phyloP scores from a whole-genome alignment of 192 early-diverging fungal species.

The Cladochytrium replicatum region DNA sequence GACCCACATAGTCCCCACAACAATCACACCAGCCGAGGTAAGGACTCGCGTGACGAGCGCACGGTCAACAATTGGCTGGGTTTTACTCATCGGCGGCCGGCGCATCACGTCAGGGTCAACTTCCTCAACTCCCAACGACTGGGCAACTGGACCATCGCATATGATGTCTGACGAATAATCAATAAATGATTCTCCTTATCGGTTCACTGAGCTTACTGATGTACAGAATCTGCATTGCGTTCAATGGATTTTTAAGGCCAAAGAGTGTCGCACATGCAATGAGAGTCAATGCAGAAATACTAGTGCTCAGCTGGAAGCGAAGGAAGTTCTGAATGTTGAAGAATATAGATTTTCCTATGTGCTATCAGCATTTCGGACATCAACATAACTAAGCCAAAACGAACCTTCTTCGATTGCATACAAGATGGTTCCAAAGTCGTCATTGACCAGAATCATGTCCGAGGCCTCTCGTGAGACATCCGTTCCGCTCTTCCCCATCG shows the following conservation, averaged over 20 bases:
- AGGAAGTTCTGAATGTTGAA: conserved; percentile 97
- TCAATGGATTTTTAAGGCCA: conserved; percentile 82
- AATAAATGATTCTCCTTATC: conserved; percentile 4
- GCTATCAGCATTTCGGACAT: background rate
- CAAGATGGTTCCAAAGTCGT: conserved; percentile 82
- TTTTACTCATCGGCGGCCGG: conserved; percentile 65
- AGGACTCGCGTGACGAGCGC: conserved; percentile 63
- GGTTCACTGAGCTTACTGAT: conserved; percentile 61
- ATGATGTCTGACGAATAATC: conserved; percentile 89
- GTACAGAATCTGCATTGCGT: conserved; percentile 98
- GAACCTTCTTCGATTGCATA: conserved; percentile 90
- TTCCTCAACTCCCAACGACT: conserved; percentile 91
- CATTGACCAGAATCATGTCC: conserved; percentile 94
- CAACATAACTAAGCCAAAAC: background rate
- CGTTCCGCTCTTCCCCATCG: conserved; percentile 91
- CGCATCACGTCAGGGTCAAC: conserved; percentile 88
- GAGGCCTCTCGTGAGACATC: conserved; percentile 96
- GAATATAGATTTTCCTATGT: conserved; percentile 82
- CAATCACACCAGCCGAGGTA: conserved; percentile 69
- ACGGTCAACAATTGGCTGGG: conserved; percentile 70
- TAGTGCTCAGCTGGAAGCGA: conserved; percentile 91
- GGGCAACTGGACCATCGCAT: conserved; percentile 96
- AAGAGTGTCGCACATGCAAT: conserved; percentile 80
- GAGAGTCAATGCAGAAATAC: conserved; percentile 79
- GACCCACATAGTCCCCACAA: conserved; percentile 73